Evolutionary conservation across 2,329 filamentous ascomycete genomes (phyloP), one percentile per base, ranked within the genome.

Genomic region (Pseudogymnoascus sp.): DNA sequence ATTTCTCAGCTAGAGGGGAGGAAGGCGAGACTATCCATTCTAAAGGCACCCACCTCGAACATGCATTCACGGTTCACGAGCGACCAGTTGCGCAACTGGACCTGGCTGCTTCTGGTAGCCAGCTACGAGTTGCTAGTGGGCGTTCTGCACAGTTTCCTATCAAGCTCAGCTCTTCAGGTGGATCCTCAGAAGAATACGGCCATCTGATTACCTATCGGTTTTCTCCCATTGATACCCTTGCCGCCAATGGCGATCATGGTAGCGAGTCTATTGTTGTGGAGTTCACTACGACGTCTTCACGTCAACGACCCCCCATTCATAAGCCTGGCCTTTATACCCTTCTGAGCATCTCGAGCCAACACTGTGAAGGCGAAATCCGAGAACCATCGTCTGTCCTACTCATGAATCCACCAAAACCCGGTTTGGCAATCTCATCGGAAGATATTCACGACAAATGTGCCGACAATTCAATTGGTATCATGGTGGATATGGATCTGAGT

Each of bases 401-500:
- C 62, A 82, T 96, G 68, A 99, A 97, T 68, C 95, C 95, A 4
- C 87, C 95, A 0, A 88, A 96, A 76, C 95, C 95, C 9, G 85
- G 88, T 63, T 75, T 99, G 64, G 80, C 84, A 4, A 79, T 99
- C 60, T 83, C 83, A 33, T 82, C 86, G 6, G 89, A 96, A 69
- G 88, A 92, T 66, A 92, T 99, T 47, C 89, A 91, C 62, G 95
- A 99, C 75, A 96, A 96, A 73, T 99, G 95, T 74, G 93, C 93
- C 36, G 92, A 93, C 59, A 96, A 92, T 71, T 91, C 95, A 0
- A 90, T 99, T 66, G 95, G 95, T 42, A 82, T 99, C 63, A 85
- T 89, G 10, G 90, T 99, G 44, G 89, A 95, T 71, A 78, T 99
- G 60, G 92, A 97, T 73, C 81, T 99, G 40, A 89, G 93, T 28